Percentiles rank a stretch among this genome's conserved stretches.
These are phyloP conservation scores for Rubroshorea leprosula DNA, from an alignment of 345 rosid genomes.

Conservation along the genomic window DNA sequence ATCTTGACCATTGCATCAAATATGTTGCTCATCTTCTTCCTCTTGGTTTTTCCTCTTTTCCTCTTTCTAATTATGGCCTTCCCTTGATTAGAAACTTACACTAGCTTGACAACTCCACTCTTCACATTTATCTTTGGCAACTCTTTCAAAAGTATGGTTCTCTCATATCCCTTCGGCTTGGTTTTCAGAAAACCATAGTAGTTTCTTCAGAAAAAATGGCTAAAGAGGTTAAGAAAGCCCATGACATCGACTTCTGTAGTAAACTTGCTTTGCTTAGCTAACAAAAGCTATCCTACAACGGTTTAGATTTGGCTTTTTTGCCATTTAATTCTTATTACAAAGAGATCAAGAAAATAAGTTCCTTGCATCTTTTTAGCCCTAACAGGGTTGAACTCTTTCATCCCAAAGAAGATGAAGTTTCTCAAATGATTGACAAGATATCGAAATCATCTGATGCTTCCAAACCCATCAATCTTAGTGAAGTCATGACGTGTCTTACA, in stretches of 20 bases:
- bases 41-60: neutral
- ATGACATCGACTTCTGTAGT: constrained; percentile 25
- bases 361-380: constrained; percentile 23
- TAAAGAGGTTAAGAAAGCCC: constrained; percentile 19
- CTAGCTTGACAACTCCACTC: constrained; percentile 11
- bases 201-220: constrained; percentile 26
- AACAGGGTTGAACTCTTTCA: constrained; percentile 16
- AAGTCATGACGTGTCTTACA: constrained; percentile 11
- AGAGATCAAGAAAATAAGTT: constrained; percentile 23
- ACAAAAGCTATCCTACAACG: constrained; percentile 24
- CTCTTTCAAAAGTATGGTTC: neutral
- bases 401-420: constrained; percentile 24
- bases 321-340: constrained; percentile 25
- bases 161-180: constrained; percentile 22
- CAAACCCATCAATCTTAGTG: constrained; percentile 13
- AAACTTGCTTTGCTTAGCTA: constrained; percentile 18
- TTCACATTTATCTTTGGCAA: neutral
- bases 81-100: constrained; percentile 32
- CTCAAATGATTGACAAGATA: constrained; percentile 17
- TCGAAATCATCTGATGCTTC: neutral
- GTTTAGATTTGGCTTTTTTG: constrained; percentile 26
- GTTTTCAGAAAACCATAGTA: constrained; percentile 11
- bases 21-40: neutral
- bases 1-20: neutral
- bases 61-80: neutral